Base-by-base conservation (phyloP, 2,329 filamentous ascomycete genomes). In the Cytospora schulzeri region DNA sequence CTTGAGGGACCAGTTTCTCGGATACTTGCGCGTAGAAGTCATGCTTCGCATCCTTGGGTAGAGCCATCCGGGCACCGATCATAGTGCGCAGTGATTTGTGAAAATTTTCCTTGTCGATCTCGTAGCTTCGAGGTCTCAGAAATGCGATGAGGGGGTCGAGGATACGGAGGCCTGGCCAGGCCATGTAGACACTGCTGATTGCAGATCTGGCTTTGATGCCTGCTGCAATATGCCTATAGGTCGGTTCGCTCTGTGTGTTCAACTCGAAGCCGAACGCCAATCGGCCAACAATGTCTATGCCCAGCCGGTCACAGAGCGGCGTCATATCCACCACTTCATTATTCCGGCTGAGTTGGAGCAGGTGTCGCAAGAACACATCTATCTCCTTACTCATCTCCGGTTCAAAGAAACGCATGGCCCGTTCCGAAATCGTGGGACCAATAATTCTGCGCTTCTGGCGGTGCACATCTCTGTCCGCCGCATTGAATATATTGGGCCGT, bases 251-350 rank as follows among this genome's bases (percentile, higher is more conserved):
- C 45, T 70, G 68, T 22, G 64, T 45, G 4, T 69, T 64, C 1
- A 70, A 60, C 9, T 59, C 26, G 50, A 61, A 69, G 17, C 68
- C 69, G 38, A 70, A 70, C 1, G 64, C 67, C 3, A 70, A 62
- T 9, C 56, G 67, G 7, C 62, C 67, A 0, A 68, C 63, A 11
- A 69, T 60, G 33, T 70, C n/a, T n/a, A n/a, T n/a, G n/a, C n/a
- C n/a, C n/a, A n/a, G n/a, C n/a, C n/a, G n/a, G n/a, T n/a, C n/a
- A n/a, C n/a, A n/a, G n/a, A n/a, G n/a, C n/a, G n/a, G n/a, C n/a
- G n/a, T n/a, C n/a, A n/a, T n/a, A n/a, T n/a, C n/a, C n/a, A n/a
- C n/a, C n/a, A n/a, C n/a, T n/a, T n/a, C n/a, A n/a, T n/a, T n/a
- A n/a, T n/a, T n/a, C n/a, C n/a, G n/a, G n/a, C n/a, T n/a, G n/a